Base-by-base conservation (phyloP, 352 stramenopile genomes). In the Phytophthora quininea region DNA sequence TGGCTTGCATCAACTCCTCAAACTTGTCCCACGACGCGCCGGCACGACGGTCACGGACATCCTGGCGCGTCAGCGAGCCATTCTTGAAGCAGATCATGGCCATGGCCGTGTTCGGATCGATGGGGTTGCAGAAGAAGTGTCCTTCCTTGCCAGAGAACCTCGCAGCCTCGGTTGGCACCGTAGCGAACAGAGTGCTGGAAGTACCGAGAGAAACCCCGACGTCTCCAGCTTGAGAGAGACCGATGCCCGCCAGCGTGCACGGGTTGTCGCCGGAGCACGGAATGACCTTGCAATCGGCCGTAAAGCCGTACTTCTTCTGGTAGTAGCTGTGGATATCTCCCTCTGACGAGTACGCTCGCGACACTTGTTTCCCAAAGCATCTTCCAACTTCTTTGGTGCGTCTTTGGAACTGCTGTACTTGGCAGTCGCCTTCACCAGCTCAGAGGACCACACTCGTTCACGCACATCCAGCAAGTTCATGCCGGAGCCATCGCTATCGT, bases 31-130 rank as follows among this genome's bases (percentile, higher is more conserved):
- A 91, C 6, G 72, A 82, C 5, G 53, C 68, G 40, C 69, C 56
- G 4, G 79, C 70, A 10, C 67, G 69, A 14, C 71, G 69, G 47
- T 91, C 74, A 24, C 80, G 73, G 11, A 91, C 71, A 38, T 81
- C 74, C 66, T 96, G 69, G 33, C 89, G 82, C 11, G 82, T 83
- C 33, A 97, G 74, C 1, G 86, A 77, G 38, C 88, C 88, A 48
- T 96, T 96, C 73, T 95, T 94, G 74, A 92, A 95, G 46, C 89
- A 93, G 38, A 95, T 87, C 88, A 97, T 96, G 8, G 80, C 86
- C 85, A 91, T 93, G 32, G 90, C 57, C 3, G 73, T 84, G n/a
- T 80, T 59, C 0, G 86, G 78, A 60, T 93, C 84, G 27, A 93
- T 74, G 3, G 89, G 88, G 64, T 92, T 95, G 60, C 80, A 67